Evolutionary conservation across 2,329 filamentous ascomycete genomes (phyloP).

Genomic region (Monilinia polystroma): DNA sequence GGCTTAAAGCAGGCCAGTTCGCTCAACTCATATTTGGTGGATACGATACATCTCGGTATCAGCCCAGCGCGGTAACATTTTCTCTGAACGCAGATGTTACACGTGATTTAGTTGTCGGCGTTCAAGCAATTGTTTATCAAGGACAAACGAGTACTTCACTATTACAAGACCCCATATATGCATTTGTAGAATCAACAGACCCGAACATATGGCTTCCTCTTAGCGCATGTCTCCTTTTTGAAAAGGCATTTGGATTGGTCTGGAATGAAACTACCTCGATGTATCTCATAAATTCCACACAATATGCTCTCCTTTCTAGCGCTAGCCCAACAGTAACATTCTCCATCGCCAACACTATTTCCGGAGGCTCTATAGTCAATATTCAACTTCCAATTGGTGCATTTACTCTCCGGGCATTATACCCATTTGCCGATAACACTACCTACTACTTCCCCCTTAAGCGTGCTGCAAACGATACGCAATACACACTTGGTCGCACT

Average conservation of each 20-base stretch:
- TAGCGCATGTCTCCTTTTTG: conserved; percentile 41
- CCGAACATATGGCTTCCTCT: conserved; percentile 45
- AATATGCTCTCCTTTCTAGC: conserved; percentile 31
- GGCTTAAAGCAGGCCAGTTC: conserved; percentile 38
- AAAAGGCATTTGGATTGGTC: conserved; percentile 40
- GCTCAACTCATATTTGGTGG: conserved; percentile 44
- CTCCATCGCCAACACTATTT: conserved; percentile 36
- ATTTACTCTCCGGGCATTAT: conserved; percentile 42
- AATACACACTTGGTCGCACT: conserved; percentile 43
- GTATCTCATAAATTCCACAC: conserved; percentile 40
- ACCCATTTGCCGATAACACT: conserved; percentile 37
- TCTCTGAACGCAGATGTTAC: conserved; percentile 43
- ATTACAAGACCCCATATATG: conserved; percentile 23
- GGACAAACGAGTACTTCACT: not conserved
- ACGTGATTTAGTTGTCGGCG: conserved; percentile 42
- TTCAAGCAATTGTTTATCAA: conserved; percentile 40
- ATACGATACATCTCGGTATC: conserved; percentile 44
- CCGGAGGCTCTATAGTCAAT: conserved; percentile 36
- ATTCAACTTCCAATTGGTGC: conserved; percentile 43
- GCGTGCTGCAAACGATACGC: conserved; percentile 39
- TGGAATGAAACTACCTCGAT: conserved; percentile 42
- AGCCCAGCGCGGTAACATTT: conserved; percentile 41
- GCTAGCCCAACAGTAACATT: conserved; percentile 43
- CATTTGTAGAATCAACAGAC: conserved; percentile 43
- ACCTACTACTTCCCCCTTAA: conserved; percentile 44